Evolutionary conservation across 192 early-diverging fungal genomes (phyloP).

Genomic region (Globomyces pollinis-pini): DNA sequence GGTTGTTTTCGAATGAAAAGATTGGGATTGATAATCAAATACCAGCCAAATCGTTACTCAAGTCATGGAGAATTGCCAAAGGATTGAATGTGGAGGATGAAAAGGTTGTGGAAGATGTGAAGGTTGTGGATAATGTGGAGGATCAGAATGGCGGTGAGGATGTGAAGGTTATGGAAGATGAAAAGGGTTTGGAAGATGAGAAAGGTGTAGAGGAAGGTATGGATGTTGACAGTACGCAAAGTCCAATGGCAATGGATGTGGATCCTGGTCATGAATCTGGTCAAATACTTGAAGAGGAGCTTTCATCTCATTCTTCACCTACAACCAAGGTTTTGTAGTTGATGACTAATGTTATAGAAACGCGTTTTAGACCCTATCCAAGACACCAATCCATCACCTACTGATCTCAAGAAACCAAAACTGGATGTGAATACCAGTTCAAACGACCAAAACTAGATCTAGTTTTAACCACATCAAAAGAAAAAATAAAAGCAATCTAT

Average conservation of each 20-base stretch:
- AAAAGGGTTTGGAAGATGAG: no score
- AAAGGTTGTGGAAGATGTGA: conserved; percentile 18
- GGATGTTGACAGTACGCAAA: not conserved
- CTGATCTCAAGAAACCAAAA: not conserved
- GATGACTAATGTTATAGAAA: no score
- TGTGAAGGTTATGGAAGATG: conserved; percentile 1
- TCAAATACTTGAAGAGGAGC: no score
- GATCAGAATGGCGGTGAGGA: conserved; percentile 10
- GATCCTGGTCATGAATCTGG: no score
- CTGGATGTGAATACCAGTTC: not conserved
- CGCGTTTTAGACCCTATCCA: no score
- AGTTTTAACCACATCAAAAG: no score
- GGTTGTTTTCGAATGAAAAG: not conserved
- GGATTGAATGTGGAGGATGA: conserved; percentile 2
- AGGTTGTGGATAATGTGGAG: conserved; percentile 13
- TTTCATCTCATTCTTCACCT: no score
- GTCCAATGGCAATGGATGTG: not conserved
- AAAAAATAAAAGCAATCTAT: no score
- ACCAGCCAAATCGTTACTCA: conserved; percentile 16
- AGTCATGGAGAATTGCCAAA: conserved; percentile 18
- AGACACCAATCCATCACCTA: no score
- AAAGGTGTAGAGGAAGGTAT: conserved; percentile 12
- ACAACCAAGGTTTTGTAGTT: no score
- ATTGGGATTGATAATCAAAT: conserved; percentile 15
- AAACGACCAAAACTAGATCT: no score